These are phyloP conservation scores for Lentinula edodes DNA, from an alignment of 768 basidiomycete species.

Conservation along the genomic window DNA sequence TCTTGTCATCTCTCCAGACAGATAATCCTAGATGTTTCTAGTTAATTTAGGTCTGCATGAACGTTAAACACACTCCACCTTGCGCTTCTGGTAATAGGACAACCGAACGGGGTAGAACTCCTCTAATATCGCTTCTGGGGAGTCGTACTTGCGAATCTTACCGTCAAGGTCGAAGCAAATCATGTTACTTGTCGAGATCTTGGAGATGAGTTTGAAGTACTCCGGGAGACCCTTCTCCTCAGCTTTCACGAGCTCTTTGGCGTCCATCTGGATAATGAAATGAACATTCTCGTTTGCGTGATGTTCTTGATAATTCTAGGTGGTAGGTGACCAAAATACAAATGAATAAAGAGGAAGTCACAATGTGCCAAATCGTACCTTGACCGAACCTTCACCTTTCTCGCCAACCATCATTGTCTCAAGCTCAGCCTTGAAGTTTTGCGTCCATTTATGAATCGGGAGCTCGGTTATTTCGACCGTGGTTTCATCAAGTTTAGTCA, in stretches of 20 bases:
- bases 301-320: slow-evolving; percentile 94
- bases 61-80: slow-evolving; percentile 41
- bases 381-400: slow-evolving; percentile 76
- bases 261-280: slow-evolving; percentile 77
- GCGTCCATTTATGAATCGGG: slow-evolving; percentile 94
- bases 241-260: slow-evolving; percentile 79
- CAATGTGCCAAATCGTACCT: slow-evolving; percentile 39
- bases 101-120: slow-evolving; percentile 90
- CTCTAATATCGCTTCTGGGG: slow-evolving; percentile 86
- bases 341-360: background rate
- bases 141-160: slow-evolving; percentile 90
- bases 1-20: slow-evolving; percentile 76
- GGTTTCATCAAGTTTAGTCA: slow-evolving; percentile 74
- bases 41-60: background rate
- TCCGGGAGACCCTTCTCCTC: slow-evolving; percentile 86
- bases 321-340: background rate
- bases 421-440: slow-evolving; percentile 85
- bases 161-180: slow-evolving; percentile 96
- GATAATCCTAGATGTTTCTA: slow-evolving; percentile 56
- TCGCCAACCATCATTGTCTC: slow-evolving; percentile 80
- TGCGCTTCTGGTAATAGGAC: slow-evolving; percentile 92
- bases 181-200: slow-evolving; percentile 93
- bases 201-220: slow-evolving; percentile 83
- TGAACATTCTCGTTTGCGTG: slow-evolving; percentile 91
- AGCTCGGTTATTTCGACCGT: slow-evolving; percentile 94